These are phyloP conservation scores for Citrus trifoliata DNA, from an alignment of 345 rosid genomes.

Conservation along the genomic window DNA sequence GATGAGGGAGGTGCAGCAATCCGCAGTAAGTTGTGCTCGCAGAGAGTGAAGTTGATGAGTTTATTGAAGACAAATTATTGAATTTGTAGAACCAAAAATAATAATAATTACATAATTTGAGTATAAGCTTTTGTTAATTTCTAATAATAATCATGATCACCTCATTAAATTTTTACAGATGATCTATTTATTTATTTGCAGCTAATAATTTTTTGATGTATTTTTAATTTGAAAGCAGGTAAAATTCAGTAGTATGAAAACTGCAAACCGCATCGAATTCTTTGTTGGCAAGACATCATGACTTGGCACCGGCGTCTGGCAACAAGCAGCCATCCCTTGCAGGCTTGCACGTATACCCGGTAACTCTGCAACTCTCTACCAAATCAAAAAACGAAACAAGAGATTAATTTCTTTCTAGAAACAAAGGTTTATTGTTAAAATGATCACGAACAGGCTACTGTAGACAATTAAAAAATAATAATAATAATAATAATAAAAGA, in stretches of 20 bases:
- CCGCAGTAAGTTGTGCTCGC: too few relatives aligned
- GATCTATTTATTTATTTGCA: neutral
- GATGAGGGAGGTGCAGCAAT: too few relatives aligned
- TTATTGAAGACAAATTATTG: too few relatives aligned
- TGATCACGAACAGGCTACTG: conserved; percentile 92
- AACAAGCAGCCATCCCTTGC: neutral
- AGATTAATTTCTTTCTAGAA: neutral
- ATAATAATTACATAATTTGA: too few relatives aligned
- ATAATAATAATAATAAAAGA: too few relatives aligned
- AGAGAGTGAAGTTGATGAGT: too few relatives aligned
- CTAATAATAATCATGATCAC: too few relatives aligned
- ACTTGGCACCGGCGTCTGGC: too few relatives aligned
- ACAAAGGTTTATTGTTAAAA: conserved; percentile 29
- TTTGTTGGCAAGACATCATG: neutral
- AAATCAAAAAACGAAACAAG: neutral
- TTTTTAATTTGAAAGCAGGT: neutral
- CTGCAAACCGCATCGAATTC: neutral
- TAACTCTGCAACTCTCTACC: conserved; percentile 60
- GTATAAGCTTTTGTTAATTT: too few relatives aligned
- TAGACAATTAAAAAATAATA: too few relatives aligned
- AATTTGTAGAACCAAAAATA: too few relatives aligned
- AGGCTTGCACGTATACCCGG: conserved; percentile 32
- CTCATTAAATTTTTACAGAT: too few relatives aligned
- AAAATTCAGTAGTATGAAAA: neutral
- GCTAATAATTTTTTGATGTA: neutral